These are phyloP conservation scores for Silene noctiflora DNA, from an alignment of 179 eudicot species.

Conservation along the genomic window DNA sequence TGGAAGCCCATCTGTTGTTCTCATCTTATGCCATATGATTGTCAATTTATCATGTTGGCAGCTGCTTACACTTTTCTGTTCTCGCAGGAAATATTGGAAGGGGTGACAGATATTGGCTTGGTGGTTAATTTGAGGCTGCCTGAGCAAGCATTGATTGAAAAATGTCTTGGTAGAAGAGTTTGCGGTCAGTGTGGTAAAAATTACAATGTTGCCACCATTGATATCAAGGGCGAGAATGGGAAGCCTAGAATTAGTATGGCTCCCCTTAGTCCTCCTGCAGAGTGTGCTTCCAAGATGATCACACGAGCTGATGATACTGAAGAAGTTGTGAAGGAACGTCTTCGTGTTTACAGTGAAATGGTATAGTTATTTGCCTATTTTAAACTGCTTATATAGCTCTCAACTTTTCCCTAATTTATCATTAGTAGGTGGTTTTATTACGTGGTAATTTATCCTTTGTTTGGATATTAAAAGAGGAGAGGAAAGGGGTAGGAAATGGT, in stretches of 20 bases:
- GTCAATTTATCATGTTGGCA: not conserved
- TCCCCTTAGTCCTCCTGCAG: slow-evolving; percentile 76
- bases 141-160: slow-evolving; percentile 76
- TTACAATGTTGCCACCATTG: slow-evolving; percentile 75
- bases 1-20: not conserved
- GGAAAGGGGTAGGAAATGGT: not conserved
- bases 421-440: not conserved
- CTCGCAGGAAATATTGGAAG: slow-evolving; percentile 84
- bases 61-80: slow-evolving; percentile 12
- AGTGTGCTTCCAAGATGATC: slow-evolving; percentile 82
- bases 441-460: too few species aligned
- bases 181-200: slow-evolving; percentile 86
- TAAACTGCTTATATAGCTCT: not conserved
- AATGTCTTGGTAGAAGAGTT: slow-evolving; percentile 93
- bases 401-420: not conserved
- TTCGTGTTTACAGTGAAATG: slow-evolving; percentile 77
- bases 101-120: slow-evolving; percentile 86
- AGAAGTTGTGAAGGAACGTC: slow-evolving; percentile 71
- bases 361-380: slow-evolving; percentile 33
- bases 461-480: not conserved
- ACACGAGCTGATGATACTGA: slow-evolving; percentile 94
- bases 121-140: slow-evolving; percentile 89
- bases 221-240: slow-evolving; percentile 75
- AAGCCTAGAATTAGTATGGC: slow-evolving; percentile 74
- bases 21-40: not conserved